Percentiles rank a stretch among this genome's conserved stretches.
phyloP scores from a whole-genome alignment of 2,329 filamentous ascomycete genomes.

The Akanthomyces dipterigenus region DNA sequence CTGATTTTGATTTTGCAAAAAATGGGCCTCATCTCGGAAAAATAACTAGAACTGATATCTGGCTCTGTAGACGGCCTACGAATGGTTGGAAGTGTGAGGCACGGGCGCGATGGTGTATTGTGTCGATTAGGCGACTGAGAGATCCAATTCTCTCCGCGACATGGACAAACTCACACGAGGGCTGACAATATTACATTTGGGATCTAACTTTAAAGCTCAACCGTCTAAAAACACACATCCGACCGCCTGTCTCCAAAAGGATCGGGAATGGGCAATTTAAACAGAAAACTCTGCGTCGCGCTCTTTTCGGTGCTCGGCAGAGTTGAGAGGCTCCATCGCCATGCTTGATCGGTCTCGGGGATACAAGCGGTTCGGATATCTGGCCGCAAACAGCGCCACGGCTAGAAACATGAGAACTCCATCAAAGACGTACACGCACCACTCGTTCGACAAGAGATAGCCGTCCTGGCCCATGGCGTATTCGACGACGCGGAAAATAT shows the following conservation, averaged over 20 bases:
- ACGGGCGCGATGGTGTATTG: no score
- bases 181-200: no score
- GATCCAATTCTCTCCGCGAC: no score
- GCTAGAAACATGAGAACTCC: constrained; percentile 30
- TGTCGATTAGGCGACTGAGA: no score
- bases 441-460: constrained; percentile 32
- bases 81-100: no score
- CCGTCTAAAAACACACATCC: no score
- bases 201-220: no score
- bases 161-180: no score
- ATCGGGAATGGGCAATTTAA: not conserved
- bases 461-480: constrained; percentile 33
- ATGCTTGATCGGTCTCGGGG: not conserved
- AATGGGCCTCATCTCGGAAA: no score
- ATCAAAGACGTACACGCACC: constrained; percentile 35
- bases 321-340: not conserved
- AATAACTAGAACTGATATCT: no score
- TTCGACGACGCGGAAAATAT: constrained; percentile 39
- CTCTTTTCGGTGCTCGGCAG: not conserved
- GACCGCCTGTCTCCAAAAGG: not conserved
- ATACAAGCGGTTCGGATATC: constrained; percentile 17
- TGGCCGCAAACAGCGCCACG: constrained; percentile 16
- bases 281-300: not conserved
- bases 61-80: no score
- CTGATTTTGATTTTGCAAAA: no score